A percentile compares a stretch with the other conserved stretches of the same genome.
These are phyloP conservation scores for Globisporangium polare DNA, from an alignment of 352 stramenopile genomes.

Conservation along the genomic window DNA sequence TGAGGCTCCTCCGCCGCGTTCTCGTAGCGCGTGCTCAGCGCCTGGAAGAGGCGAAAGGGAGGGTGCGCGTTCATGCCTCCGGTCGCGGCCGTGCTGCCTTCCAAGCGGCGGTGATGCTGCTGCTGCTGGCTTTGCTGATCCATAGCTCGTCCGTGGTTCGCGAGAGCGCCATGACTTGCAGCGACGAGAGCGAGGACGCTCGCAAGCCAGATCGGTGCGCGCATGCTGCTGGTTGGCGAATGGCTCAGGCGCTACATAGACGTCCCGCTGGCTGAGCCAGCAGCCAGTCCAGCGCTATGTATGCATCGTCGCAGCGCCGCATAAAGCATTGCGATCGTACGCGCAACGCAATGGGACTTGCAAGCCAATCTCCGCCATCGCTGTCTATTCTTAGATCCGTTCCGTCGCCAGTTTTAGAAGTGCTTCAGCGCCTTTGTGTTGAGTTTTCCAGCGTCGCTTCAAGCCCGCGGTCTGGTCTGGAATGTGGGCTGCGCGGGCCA, in stretches of 20 bases:
- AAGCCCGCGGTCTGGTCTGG: neutral
- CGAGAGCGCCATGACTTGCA: neutral
- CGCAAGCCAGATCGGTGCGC: neutral
- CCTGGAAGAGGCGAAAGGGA: conserved; percentile 6
- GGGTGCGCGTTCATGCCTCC: neutral
- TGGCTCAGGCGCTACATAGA: neutral
- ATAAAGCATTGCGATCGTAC: neutral
- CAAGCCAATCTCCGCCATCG: neutral
- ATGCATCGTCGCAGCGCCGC: neutral
- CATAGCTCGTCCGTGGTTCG: too few relatives aligned
- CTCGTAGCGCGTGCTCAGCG: conserved; percentile 5
- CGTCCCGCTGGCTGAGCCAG: too few relatives aligned
- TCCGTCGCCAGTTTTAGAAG: neutral
- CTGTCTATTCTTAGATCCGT: neutral
- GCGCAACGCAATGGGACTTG: neutral
- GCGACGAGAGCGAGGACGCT: neutral
- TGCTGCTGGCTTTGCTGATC: neutral
- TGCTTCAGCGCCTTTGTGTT: neutral
- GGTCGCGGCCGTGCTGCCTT: neutral
- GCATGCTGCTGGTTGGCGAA: neutral
- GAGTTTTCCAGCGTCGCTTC: neutral
- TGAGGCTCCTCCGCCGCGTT: neutral
- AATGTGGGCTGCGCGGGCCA: neutral
- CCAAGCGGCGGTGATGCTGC: neutral
- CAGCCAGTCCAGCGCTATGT: too few relatives aligned